These are phyloP conservation scores for Neonectria magnoliae DNA, from an alignment of 2,329 filamentous ascomycete species.

Conservation along the genomic window DNA sequence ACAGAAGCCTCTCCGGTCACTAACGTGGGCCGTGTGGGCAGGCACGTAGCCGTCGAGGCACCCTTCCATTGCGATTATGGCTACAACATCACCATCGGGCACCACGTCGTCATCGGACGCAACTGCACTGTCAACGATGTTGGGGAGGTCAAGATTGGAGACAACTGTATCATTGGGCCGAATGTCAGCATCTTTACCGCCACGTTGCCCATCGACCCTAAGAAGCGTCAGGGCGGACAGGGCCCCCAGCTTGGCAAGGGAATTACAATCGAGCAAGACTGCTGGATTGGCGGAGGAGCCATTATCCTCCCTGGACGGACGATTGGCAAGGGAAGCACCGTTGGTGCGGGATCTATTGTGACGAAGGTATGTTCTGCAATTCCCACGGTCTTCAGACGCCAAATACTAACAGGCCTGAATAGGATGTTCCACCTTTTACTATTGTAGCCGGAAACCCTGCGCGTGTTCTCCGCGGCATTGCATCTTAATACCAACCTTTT, in stretches of 20 bases:
- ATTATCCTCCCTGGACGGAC: constrained; percentile 81
- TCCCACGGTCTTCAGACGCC: not conserved
- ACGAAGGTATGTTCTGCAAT: constrained; percentile 67
- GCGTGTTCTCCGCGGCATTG: constrained; percentile 59
- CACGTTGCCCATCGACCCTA: constrained; percentile 76
- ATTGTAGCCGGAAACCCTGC: constrained; percentile 78
- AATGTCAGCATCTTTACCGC: constrained; percentile 88
- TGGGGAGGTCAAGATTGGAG: constrained; percentile 83
- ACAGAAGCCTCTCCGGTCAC: constrained; percentile 61
- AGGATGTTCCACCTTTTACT: constrained; percentile 74
- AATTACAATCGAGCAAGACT: constrained; percentile 85
- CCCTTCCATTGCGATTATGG: constrained; percentile 96
- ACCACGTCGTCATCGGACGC: constrained; percentile 83
- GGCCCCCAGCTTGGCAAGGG: constrained; percentile 75
- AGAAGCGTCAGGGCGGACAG: constrained; percentile 76
- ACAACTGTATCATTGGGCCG: constrained; percentile 79
- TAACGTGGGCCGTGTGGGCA: constrained; percentile 73
- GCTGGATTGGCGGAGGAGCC: constrained; percentile 82
- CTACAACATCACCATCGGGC: constrained; percentile 90
- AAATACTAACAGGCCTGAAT: constrained; percentile 30
- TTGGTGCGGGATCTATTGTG: constrained; percentile 87
- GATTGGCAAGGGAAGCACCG: constrained; percentile 80
- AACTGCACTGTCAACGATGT: constrained; percentile 90
- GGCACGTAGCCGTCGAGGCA: constrained; percentile 80
- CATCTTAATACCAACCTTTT: constrained; percentile 37